These are phyloP conservation scores for Clonostachys solani DNA, from an alignment of 2,329 filamentous ascomycete species.

Conservation along the genomic window DNA sequence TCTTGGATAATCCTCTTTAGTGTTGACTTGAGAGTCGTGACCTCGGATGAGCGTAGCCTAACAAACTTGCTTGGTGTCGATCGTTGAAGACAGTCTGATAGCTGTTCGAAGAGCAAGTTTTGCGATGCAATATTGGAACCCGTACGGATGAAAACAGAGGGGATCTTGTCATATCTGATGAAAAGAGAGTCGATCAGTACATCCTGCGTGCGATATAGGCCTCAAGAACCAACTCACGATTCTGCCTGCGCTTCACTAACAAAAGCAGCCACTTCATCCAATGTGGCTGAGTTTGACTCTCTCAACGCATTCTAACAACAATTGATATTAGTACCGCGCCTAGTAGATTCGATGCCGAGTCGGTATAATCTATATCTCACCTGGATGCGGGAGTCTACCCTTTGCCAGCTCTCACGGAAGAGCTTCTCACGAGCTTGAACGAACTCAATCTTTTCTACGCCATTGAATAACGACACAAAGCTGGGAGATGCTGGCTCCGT, in stretches of 20 bases:
- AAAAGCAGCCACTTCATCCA: constrained; percentile 55
- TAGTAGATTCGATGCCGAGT: too few species aligned
- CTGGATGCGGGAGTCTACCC: constrained; percentile 60
- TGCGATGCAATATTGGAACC: constrained; percentile 77
- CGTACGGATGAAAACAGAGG: constrained; percentile 69
- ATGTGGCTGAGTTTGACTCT: constrained; percentile 56
- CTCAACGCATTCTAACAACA: constrained; percentile 45
- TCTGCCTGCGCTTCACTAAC: constrained; percentile 31
- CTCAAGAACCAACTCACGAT: constrained; percentile 15
- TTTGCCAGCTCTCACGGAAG: constrained; percentile 61
- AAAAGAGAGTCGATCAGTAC: constrained; percentile 6
- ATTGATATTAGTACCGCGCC: too few species aligned
- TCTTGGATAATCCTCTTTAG: constrained; percentile 72
- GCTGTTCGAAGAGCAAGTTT: constrained; percentile 67
- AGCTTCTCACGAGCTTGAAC: constrained; percentile 50
- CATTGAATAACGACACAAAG: constrained; percentile 52
- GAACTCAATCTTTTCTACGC: constrained; percentile 43
- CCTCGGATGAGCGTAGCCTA: constrained; percentile 64
- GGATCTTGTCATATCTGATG: constrained; percentile 44
- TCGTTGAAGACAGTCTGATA: constrained; percentile 51
- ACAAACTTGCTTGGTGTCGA: constrained; percentile 53
- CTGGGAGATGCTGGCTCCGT: constrained; percentile 11
- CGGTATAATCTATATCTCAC: constrained; percentile 8
- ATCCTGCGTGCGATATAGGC: not conserved
- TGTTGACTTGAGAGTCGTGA: constrained; percentile 67